phyloP scores from a whole-genome alignment of 129 eudicot species.

The Tagetes patula region DNA sequence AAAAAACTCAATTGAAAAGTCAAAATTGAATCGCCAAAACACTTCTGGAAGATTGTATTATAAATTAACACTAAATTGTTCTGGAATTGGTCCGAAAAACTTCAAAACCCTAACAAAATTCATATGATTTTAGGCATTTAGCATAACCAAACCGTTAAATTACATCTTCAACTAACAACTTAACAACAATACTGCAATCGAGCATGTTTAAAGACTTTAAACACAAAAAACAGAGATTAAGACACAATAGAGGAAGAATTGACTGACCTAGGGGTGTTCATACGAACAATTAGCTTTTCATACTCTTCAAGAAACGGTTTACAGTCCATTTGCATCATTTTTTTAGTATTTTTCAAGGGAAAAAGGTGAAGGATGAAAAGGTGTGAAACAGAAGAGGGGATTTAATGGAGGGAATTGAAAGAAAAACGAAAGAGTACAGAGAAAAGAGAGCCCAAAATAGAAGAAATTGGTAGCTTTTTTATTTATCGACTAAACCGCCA shows the following conservation, averaged over 20 bases:
- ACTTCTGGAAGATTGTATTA: constrained; percentile 5
- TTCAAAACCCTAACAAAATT: not conserved
- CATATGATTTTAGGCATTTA: no score
- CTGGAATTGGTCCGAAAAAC: not conserved
- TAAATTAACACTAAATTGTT: not conserved
- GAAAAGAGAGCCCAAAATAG: constrained; percentile 32
- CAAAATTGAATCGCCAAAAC: constrained; percentile 19
- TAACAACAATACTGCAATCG: no score
- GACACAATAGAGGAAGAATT: not conserved
- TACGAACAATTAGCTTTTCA: constrained; percentile 78
- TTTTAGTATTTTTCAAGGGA: not conserved
- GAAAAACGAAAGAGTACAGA: constrained; percentile 21
- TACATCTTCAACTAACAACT: not conserved
- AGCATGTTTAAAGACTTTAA: no score
- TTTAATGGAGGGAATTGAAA: constrained; percentile 12
- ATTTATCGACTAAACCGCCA: constrained; percentile 28
- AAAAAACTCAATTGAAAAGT: constrained; percentile 27
- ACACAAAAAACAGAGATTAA: not conserved
- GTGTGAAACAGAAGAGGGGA: not conserved
- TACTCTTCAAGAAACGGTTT: constrained; percentile 67
- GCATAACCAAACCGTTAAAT: no score
- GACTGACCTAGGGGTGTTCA: constrained; percentile 73
- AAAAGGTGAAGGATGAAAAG: not conserved
- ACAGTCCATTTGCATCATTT: constrained; percentile 63
- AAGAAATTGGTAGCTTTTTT: constrained; percentile 31